phyloP scores from a whole-genome alignment of 2,329 filamentous ascomycete species.

The Pseudocercospora fijiensis region DNA sequence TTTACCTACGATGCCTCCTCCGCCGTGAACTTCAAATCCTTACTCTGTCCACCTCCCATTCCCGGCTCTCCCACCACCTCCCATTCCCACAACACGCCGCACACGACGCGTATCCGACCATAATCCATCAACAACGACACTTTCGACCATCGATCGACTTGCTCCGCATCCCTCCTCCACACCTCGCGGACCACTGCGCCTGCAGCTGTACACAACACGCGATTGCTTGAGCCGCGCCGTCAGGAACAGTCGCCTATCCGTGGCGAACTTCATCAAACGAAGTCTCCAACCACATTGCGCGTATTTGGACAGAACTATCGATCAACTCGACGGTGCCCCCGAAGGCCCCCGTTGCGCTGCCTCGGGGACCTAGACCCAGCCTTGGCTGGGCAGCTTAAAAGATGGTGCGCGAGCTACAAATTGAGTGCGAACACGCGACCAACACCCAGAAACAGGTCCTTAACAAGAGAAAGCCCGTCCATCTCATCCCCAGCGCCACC shows the following conservation, averaged over 20 bases:
- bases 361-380: conserved; percentile 22
- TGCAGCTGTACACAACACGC: conserved; percentile 13
- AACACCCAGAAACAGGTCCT: conserved; percentile 65
- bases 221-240: neutral
- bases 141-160: conserved; percentile 40
- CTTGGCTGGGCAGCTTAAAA: conserved; percentile 25
- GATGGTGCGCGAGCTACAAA: conserved; percentile 26
- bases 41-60: neutral
- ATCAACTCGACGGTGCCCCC: conserved; percentile 54
- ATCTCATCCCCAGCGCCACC: conserved; percentile 69
- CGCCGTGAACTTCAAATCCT: neutral
- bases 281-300: neutral
- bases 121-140: conserved; percentile 67
- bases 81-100: conserved; percentile 2
- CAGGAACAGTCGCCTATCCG: conserved; percentile 4
- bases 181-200: neutral
- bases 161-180: neutral
- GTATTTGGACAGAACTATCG: conserved; percentile 5
- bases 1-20: neutral
- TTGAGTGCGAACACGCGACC: conserved; percentile 16
- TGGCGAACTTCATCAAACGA: conserved; percentile 9
- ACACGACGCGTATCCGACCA: conserved; percentile 4
- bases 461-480: conserved; percentile 93
- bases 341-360: conserved; percentile 15
- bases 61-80: conserved; percentile 3